These are phyloP conservation scores for Olyra latifolia DNA, from an alignment of 176 grass and related monocot species.

Conservation along the genomic window DNA sequence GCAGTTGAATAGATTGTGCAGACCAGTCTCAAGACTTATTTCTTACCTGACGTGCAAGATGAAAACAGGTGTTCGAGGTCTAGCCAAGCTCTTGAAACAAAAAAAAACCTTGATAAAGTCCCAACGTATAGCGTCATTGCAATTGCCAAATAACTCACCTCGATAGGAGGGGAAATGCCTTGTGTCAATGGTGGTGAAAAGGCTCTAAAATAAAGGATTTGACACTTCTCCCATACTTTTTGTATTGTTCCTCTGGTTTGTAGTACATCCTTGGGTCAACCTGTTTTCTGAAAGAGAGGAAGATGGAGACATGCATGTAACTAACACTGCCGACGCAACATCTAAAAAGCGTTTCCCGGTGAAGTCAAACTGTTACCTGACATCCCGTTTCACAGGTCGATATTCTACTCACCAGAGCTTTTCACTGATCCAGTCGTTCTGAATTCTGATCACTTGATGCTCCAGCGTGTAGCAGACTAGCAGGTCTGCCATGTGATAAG, in stretches of 20 bases:
- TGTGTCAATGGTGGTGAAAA: slow-evolving; percentile 22
- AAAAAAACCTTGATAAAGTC: not conserved
- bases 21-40: not conserved
- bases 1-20: not conserved
- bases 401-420: slow-evolving; percentile 30
- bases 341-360: not conserved
- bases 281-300: slow-evolving; percentile 10
- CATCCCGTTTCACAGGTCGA: slow-evolving; percentile 37
- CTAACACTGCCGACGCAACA: not conserved
- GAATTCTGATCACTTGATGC: slow-evolving; percentile 35
- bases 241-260: not conserved
- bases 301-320: not conserved
- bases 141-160: slow-evolving; percentile 10
- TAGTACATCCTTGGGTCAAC: slow-evolving; percentile 32
- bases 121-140: not conserved
- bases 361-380: slow-evolving; percentile 44
- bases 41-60: slow-evolving; percentile 2
- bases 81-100: not conserved
- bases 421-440: slow-evolving; percentile 40
- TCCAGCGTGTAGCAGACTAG: slow-evolving; percentile 28
- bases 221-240: not conserved
- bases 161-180: slow-evolving; percentile 3
- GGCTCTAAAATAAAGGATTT: not conserved
- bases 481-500: slow-evolving; percentile 42
- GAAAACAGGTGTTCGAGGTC: not conserved